phyloP scores from a whole-genome alignment of 2,329 filamentous ascomycete species.

The Cladosporium halotolerans region DNA sequence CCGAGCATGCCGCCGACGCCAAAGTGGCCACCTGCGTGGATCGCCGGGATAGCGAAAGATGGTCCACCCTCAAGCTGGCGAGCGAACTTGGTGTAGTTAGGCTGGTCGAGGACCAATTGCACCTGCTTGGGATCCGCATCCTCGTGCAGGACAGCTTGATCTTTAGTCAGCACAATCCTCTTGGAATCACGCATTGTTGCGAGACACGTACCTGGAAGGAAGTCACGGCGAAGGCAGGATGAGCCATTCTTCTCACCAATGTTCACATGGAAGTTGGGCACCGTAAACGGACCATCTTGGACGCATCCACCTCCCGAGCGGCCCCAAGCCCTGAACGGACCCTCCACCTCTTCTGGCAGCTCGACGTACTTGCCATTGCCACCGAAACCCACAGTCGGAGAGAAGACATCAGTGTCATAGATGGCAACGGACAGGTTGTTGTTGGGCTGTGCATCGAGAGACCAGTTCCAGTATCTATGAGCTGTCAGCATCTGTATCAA shows the following conservation, averaged over 20 bases:
- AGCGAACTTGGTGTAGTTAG: conserved; percentile 16
- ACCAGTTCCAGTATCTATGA: conserved; percentile 25
- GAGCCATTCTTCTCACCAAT: conserved; percentile 9
- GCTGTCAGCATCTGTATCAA: conserved; percentile 1
- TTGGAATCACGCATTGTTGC: too few relatives aligned
- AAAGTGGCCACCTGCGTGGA: conserved; percentile 21
- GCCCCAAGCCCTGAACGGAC: neutral
- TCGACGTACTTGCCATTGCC: conserved; percentile 15
- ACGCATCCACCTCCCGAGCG: conserved; percentile 19
- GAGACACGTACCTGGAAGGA: neutral
- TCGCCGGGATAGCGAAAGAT: conserved; percentile 1
- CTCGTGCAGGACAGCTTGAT: neutral
- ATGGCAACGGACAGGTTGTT: conserved; percentile 10
- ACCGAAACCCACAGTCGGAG: conserved; percentile 16
- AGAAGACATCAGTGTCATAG: conserved; percentile 10
- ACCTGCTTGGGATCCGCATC: conserved; percentile 8
- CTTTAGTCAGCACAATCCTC: too few relatives aligned
- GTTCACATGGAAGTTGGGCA: conserved; percentile 7
- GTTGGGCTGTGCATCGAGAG: conserved; percentile 16
- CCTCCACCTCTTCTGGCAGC: neutral
- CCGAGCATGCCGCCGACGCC: conserved; percentile 18
- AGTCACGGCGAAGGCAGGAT: conserved; percentile 1
- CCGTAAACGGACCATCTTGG: conserved; percentile 23
- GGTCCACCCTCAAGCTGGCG: conserved; percentile 15
- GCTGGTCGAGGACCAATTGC: conserved; percentile 13